phyloP scores from a whole-genome alignment of 2,329 filamentous ascomycete species.

The Nigrospora osmanthi region DNA sequence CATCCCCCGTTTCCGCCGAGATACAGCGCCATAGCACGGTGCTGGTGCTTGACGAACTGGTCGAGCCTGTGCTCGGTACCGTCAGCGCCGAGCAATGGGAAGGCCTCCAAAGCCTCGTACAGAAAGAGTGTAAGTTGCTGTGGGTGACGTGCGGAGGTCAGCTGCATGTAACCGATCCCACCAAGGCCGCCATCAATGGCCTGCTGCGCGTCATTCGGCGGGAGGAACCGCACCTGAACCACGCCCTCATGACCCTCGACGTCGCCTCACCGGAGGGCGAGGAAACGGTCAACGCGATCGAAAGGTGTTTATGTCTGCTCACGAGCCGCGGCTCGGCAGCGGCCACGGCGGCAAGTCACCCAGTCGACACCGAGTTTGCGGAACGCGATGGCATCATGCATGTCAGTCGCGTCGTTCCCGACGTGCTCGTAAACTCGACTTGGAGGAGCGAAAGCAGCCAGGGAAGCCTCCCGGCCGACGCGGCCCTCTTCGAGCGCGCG shows the following conservation, averaged over 20 bases:
- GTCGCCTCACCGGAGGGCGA: not conserved
- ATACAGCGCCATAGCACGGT: not conserved
- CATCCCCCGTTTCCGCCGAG: too few species aligned
- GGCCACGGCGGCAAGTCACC: not conserved
- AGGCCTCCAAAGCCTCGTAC: not conserved
- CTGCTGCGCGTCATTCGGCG: not conserved
- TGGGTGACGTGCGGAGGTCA: not conserved
- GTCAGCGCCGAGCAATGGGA: not conserved
- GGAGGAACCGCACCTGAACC: not conserved
- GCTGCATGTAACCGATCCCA: not conserved
- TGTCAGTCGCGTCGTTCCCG: not conserved
- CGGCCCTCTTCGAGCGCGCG: constrained; percentile 19
- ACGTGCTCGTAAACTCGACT: not conserved
- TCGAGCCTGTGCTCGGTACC: not conserved
- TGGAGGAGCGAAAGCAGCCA: not conserved
- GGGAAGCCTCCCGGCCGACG: not conserved
- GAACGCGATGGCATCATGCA: not conserved
- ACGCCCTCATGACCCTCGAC: not conserved
- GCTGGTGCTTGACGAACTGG: not conserved
- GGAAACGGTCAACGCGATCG: not conserved
- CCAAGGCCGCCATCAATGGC: not conserved
- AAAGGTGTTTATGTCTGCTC: not conserved
- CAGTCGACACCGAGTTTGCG: not conserved
- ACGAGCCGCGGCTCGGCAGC: not conserved
- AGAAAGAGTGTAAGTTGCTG: not conserved